A percentile compares a stretch with the other conserved stretches of the same genome.
Evolutionary conservation across 768 basidiomycete species (phyloP).

Genomic region (Mycena vitilis): DNA sequence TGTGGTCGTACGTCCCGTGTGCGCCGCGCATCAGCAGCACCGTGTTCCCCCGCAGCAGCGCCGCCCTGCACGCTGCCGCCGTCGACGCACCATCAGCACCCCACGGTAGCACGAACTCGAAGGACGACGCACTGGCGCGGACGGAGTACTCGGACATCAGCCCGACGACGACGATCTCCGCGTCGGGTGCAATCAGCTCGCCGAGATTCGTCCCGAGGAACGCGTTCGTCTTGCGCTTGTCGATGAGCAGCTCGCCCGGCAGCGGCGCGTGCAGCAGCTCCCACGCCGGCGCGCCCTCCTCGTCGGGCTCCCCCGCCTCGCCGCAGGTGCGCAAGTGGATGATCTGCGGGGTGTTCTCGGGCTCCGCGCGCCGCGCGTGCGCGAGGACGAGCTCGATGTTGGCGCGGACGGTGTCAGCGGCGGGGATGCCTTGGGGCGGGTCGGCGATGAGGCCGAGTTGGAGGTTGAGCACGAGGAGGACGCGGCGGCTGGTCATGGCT

Average conservation of each 20-base stretch:
- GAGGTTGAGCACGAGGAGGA: conserved; percentile 59
- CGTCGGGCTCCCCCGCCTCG: conserved; percentile 70
- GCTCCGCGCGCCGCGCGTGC: conserved; percentile 56
- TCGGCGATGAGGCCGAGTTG: conserved; percentile 52
- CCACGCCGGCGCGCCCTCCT: conserved; percentile 68
- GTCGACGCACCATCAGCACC: no score
- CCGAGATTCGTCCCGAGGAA: conserved; percentile 70
- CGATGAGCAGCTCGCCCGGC: conserved; percentile 64
- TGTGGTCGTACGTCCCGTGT: conserved; percentile 76
- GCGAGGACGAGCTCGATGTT: conserved; percentile 54
- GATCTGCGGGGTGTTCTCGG: conserved; percentile 68
- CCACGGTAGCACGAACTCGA: no score
- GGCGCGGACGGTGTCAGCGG: conserved; percentile 45
- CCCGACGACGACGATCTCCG: conserved; percentile 74
- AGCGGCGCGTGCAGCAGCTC: conserved; percentile 66
- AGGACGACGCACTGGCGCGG: conserved; percentile 48
- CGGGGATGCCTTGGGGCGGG: conserved; percentile 53
- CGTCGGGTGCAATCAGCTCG: conserved; percentile 60
- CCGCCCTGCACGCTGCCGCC: conserved; percentile 64
- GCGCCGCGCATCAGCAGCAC: conserved; percentile 73
- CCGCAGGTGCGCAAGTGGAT: conserved; percentile 78
- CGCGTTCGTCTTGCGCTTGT: conserved; percentile 79
- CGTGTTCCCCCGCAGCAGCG: conserved; percentile 71
- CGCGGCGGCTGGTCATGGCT: conserved; percentile 40
- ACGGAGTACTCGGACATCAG: conserved; percentile 77